phyloP scores from a whole-genome alignment of 2,329 filamentous ascomycete species.

The Cercospora janseana region DNA sequence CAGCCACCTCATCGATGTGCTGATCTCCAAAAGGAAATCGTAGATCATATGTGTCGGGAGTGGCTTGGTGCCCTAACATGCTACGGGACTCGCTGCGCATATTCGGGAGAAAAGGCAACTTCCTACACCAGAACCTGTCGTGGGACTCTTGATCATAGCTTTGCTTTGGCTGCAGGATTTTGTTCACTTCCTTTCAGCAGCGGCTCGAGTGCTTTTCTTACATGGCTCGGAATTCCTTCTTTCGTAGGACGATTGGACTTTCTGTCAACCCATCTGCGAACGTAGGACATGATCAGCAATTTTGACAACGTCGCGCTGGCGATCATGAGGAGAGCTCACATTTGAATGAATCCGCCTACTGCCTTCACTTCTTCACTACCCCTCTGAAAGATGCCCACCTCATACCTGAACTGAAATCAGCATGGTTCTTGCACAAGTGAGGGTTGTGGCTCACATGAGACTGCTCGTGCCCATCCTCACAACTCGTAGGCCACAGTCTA shows the following conservation, averaged over 20 bases:
- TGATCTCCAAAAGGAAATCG: too few relatives aligned
- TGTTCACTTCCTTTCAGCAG: slow-evolving; percentile 33
- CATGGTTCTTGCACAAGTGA: too few relatives aligned
- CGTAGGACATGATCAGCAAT: neutral
- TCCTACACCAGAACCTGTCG: too few relatives aligned
- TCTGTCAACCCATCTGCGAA: slow-evolving; percentile 50
- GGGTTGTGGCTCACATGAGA: slow-evolving; percentile 55
- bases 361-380: slow-evolving; percentile 73
- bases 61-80: too few relatives aligned
- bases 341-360: slow-evolving; percentile 28
- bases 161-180: slow-evolving; percentile 24
- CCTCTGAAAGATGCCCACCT: slow-evolving; percentile 79
- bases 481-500: slow-evolving; percentile 79
- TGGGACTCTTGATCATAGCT: slow-evolving; percentile 19
- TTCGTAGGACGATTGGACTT: slow-evolving; percentile 65
- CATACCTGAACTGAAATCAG: slow-evolving; percentile 55
- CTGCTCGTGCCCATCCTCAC: slow-evolving; percentile 82
- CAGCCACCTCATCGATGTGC: too few relatives aligned
- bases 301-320: neutral
- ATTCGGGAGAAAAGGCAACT: too few relatives aligned
- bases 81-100: too few relatives aligned
- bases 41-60: too few relatives aligned
- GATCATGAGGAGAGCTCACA: slow-evolving; percentile 8
- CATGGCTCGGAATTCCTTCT: slow-evolving; percentile 60
- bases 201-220: slow-evolving; percentile 49